Base-by-base conservation (phyloP, 805 yeast species). In the Alloascoidea africana region DNA sequence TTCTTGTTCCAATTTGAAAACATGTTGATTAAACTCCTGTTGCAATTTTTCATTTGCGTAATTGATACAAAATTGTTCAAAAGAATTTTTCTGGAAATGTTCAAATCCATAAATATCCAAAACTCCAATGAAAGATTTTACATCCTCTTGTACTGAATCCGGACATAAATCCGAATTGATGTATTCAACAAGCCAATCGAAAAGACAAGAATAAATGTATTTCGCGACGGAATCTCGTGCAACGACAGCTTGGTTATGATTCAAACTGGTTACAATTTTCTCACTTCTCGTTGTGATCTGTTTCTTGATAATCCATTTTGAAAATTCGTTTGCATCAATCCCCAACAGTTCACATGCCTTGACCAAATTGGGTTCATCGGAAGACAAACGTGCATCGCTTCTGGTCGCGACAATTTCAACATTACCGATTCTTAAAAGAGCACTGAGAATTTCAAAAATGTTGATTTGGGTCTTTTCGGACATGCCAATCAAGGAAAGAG, bases 171-270 rank as follows among this genome's bases (percentile, higher is more conserved):
- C 94, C 16, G 68, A 56, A 56, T 89, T 89, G 45, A 87, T 82
- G 46, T 76, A 76, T 36, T 70, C 76, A 16, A 87, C 97, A 42
- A 89, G 70, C 98, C 98, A 89, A 53, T 89, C 97, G 48, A 89
- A 89, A 43, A 91, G 61, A 2, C 94, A 82, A 2, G 96, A 76
- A 59, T 91, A 89, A 37, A 91, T 79, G 56, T 79, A 89, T 56
- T 89, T 89, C 36, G 97, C 85, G 38, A 89, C 93, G n/a, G 98
- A 91, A 59, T 89, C 97, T 52, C 95, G 75, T 8, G 96, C 89
- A 18, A 87, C 96, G 17, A 73, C 49, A 5, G 97, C 93, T 54
- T 87, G 94, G 48, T 73, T 73, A 54, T 74, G 80, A 49, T 70
- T 83, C 52, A 89, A 66, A 53, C 80, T 85, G 17, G 94, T 77